Percentiles rank a stretch among this genome's conserved stretches.
Evolutionary conservation across 495 filamentous ascomycete species (phyloP).

Genomic region (Lophium mytilinum): DNA sequence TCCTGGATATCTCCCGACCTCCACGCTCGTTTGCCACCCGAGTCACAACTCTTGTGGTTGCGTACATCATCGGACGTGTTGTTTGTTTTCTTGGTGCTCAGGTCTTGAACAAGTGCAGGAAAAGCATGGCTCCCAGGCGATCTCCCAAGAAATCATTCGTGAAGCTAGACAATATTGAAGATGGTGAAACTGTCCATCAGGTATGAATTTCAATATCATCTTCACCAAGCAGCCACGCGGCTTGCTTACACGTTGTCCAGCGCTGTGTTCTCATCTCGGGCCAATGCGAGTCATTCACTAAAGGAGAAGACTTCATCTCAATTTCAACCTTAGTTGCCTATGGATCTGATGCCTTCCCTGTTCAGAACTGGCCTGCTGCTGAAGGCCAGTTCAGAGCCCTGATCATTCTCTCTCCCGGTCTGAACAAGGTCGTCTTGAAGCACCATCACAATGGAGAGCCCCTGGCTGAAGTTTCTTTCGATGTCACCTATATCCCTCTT

Average conservation of each 20-base stretch:
- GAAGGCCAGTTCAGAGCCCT: constrained; percentile 20
- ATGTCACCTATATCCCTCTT: constrained; percentile 29
- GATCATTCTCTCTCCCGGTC: constrained; percentile 16
- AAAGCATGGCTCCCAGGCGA: too few species aligned
- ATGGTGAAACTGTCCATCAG: constrained; percentile 20
- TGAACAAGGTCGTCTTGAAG: constrained; percentile 7
- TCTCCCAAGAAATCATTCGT: too few species aligned
- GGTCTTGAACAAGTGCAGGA: too few species aligned
- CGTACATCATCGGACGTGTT: too few species aligned
- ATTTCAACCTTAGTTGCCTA: constrained; percentile 8
- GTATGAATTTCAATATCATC: not conserved
- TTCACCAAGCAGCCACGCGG: too few species aligned
- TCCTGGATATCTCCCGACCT: too few species aligned
- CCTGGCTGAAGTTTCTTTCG: not conserved
- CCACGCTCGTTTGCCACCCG: too few species aligned
- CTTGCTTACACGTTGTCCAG: constrained; percentile 6
- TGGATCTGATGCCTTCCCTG: constrained; percentile 19
- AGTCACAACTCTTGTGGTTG: too few species aligned
- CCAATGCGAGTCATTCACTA: not conserved
- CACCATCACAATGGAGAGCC: constrained; percentile 7
- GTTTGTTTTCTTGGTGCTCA: too few species aligned
- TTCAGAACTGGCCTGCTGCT: constrained; percentile 18
- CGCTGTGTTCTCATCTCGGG: constrained; percentile 16
- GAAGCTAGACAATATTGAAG: constrained; percentile 4
- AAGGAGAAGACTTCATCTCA: constrained; percentile 6